A percentile compares a stretch with the other conserved stretches of the same genome.
Conservation (phyloP, 768 basidiomycete genomes). For the Lentinula edodes region DNA sequence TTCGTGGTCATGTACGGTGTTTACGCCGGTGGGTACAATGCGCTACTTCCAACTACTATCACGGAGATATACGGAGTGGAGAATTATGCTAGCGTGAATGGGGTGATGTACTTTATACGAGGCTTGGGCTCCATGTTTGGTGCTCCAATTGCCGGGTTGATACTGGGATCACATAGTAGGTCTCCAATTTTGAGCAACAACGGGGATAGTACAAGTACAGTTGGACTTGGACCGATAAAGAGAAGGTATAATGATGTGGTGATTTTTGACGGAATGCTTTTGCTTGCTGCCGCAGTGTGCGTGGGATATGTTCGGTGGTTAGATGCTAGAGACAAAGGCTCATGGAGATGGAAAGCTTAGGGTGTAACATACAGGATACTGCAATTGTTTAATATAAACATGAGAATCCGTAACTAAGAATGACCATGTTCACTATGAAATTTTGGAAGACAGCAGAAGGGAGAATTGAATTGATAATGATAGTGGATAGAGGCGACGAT, state of each 20-base stretch:
- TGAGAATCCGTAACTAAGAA: no score
- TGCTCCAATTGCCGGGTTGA: slow-evolving; percentile 35
- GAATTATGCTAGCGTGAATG: slow-evolving; percentile 36
- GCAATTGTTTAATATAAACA: no score
- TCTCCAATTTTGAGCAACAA: background rate
- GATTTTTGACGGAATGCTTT: slow-evolving; percentile 28
- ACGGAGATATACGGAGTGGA: slow-evolving; percentile 37
- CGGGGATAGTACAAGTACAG: background rate
- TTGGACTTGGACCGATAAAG: slow-evolving; percentile 13
- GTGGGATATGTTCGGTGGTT: slow-evolving; percentile 36
- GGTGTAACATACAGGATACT: no score
- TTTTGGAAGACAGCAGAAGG: no score
- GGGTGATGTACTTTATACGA: slow-evolving; percentile 35
- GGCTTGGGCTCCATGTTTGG: slow-evolving; percentile 35
- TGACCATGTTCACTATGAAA: no score
- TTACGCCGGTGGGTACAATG: slow-evolving; percentile 39
- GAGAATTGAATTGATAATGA: no score
- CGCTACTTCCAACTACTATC: slow-evolving; percentile 37
- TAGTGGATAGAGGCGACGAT: no score
- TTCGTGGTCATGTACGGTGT: slow-evolving; percentile 38
- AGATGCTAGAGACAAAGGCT: slow-evolving; percentile 33
- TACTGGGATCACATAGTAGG: slow-evolving; percentile 28
- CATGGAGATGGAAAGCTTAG: slow-evolving; percentile 33
- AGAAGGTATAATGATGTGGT: slow-evolving; percentile 31
- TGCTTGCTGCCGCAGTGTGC: slow-evolving; percentile 30